phyloP scores from a whole-genome alignment of 345 rosid genomes.

The Eucalyptus pauciflora region DNA sequence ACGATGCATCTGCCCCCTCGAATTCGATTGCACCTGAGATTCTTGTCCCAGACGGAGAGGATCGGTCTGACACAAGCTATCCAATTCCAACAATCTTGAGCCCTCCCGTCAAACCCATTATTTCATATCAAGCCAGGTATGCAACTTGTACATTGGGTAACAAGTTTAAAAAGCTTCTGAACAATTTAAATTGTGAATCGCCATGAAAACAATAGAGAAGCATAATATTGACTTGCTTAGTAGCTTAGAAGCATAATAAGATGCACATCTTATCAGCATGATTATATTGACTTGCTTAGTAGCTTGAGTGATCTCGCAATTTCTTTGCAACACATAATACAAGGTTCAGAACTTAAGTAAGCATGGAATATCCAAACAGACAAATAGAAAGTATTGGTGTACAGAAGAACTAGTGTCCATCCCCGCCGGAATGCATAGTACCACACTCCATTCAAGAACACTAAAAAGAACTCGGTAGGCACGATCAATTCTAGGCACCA shows the following conservation, averaged over 20 bases:
- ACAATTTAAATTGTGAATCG: accelerated
- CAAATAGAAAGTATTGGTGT: background rate
- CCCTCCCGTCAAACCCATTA: background rate
- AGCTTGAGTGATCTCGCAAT: background rate
- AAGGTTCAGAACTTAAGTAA: background rate
- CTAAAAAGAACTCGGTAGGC: too few species aligned
- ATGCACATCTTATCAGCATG: background rate
- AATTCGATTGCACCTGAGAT: accelerated
- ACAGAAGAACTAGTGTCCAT: too few species aligned
- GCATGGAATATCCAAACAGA: background rate
- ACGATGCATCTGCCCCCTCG: too few species aligned
- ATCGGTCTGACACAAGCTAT: too few species aligned
- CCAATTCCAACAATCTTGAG: background rate
- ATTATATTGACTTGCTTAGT: background rate
- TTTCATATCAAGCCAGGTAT: accelerated
- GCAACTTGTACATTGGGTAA: background rate
- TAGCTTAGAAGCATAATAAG: background rate
- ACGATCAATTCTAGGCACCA: too few species aligned
- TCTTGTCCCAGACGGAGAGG: too few species aligned
- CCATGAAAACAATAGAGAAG: accelerated
- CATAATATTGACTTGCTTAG: background rate
- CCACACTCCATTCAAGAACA: too few species aligned
- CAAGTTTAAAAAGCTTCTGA: accelerated
- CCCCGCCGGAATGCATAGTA: accelerated
- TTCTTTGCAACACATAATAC: background rate